Evolutionary conservation across 441 rosid species (phyloP).

Genomic region (Brassica hybrid): DNA sequence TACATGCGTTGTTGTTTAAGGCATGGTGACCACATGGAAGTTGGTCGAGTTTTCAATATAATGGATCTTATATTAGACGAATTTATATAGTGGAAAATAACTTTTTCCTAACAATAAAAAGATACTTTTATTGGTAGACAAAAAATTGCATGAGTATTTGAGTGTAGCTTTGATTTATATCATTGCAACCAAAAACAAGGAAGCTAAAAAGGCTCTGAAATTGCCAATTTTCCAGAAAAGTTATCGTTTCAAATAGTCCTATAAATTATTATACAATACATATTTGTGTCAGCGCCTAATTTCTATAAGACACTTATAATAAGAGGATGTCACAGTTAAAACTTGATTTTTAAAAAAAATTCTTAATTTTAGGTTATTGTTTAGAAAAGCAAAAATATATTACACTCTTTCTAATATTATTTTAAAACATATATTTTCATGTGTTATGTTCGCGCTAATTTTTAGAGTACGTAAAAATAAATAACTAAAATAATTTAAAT

Average conservation of each 20-base stretch:
- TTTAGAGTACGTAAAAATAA: too few species aligned
- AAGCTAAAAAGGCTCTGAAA: not conserved
- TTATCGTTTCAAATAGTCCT: not conserved
- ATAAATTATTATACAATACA: too few species aligned
- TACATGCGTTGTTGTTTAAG: constrained; percentile 1
- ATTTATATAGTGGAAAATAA: not conserved
- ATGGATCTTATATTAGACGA: not conserved
- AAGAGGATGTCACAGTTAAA: too few species aligned
- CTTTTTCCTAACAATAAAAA: not conserved
- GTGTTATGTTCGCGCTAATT: too few species aligned
- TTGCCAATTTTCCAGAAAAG: not conserved
- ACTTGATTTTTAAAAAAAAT: too few species aligned
- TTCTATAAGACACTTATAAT: too few species aligned
- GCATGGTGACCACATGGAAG: constrained; percentile 14
- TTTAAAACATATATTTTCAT: too few species aligned
- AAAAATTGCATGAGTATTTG: not conserved
- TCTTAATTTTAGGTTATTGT: too few species aligned
- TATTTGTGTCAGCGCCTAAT: too few species aligned
- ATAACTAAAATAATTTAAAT: too few species aligned
- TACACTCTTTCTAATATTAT: too few species aligned
- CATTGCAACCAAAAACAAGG: not conserved
- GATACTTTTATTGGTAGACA: not conserved
- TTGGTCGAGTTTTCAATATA: constrained; percentile 12
- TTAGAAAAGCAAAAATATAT: too few species aligned
- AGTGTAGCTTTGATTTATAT: not conserved